Percentiles rank a stretch among this genome's conserved stretches.
Evolutionary conservation across 768 basidiomycete species (phyloP).

Genomic region (Serpula lacrymans): DNA sequence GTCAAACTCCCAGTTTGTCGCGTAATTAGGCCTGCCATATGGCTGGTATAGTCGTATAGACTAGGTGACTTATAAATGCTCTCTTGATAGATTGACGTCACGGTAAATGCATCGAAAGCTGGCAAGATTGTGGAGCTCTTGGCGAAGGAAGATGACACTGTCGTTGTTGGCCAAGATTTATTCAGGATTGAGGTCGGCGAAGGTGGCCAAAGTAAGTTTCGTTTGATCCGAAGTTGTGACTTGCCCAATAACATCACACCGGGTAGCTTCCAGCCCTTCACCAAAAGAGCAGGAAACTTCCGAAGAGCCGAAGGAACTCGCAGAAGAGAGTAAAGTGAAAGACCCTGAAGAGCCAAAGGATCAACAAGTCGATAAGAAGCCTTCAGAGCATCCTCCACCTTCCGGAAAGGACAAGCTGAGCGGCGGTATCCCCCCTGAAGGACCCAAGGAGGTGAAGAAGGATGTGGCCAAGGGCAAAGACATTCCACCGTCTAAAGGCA

Average conservation of each 20-base stretch:
- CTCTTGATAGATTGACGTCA: slow-evolving; percentile 80
- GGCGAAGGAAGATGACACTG: slow-evolving; percentile 90
- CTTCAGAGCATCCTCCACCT: slow-evolving; percentile 43
- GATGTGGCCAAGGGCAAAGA: slow-evolving; percentile 33
- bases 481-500: slow-evolving; percentile 22
- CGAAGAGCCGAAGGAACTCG: slow-evolving; percentile 18
- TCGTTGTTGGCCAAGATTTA: slow-evolving; percentile 91
- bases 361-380: slow-evolving; percentile 45
- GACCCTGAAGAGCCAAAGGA: slow-evolving; percentile 45
- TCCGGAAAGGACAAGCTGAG: slow-evolving; percentile 26
- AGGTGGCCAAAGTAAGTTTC: slow-evolving; percentile 42
- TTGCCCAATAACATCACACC: slow-evolving; percentile 9
- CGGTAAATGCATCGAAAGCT: slow-evolving; percentile 87
- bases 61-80: slow-evolving; percentile 9
- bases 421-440: slow-evolving; percentile 20
- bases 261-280: slow-evolving; percentile 29
- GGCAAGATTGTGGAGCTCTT: slow-evolving; percentile 87
- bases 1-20: background rate
- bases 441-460: slow-evolving; percentile 32
- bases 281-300: slow-evolving; percentile 20
- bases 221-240: background rate
- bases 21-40: background rate
- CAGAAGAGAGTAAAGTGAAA: slow-evolving; percentile 29
- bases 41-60: background rate
- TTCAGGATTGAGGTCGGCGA: slow-evolving; percentile 88